Evolutionary conservation across 2,329 filamentous ascomycete species (phyloP).

Genomic region (Zalaria sp.): DNA sequence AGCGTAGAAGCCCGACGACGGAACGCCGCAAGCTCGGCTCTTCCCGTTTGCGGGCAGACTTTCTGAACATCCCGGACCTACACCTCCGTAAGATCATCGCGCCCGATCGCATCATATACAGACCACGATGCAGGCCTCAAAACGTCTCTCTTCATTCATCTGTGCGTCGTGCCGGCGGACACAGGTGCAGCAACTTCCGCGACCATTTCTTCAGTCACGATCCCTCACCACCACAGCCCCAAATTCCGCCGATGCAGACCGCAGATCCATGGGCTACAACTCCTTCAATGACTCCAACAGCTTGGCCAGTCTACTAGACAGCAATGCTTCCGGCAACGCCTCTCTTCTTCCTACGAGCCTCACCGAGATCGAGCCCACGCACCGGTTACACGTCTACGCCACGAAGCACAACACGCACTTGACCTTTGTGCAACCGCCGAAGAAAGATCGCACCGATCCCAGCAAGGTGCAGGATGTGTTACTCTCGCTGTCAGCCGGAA

Average conservation of each 20-base stretch:
- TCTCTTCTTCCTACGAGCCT: neutral
- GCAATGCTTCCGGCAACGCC: neutral
- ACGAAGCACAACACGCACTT: conserved; percentile 94
- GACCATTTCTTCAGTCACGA: neutral
- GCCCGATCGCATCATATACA: neutral
- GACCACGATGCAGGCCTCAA: conserved; percentile 6
- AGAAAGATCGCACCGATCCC: conserved; percentile 31
- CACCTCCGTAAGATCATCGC: neutral
- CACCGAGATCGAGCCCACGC: conserved; percentile 31
- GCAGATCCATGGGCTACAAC: neutral
- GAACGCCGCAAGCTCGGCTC: neutral
- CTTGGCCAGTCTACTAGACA: neutral
- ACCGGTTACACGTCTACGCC: conserved; percentile 75
- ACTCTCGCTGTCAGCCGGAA: conserved; percentile 67
- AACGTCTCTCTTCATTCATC: conserved; percentile 15
- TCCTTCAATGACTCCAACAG: neutral
- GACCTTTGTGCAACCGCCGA: conserved; percentile 62
- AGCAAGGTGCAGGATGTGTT: conserved; percentile 46
- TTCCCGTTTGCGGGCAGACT: neutral
- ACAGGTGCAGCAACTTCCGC: neutral
- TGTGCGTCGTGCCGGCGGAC: conserved; percentile 23
- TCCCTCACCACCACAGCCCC: neutral
- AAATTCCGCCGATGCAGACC: neutral
- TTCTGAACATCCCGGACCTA: neutral
- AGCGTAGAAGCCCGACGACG: too few species aligned